These are phyloP conservation scores for Cladophialophora immunda DNA, from an alignment of 2,329 filamentous ascomycete species.

Conservation along the genomic window DNA sequence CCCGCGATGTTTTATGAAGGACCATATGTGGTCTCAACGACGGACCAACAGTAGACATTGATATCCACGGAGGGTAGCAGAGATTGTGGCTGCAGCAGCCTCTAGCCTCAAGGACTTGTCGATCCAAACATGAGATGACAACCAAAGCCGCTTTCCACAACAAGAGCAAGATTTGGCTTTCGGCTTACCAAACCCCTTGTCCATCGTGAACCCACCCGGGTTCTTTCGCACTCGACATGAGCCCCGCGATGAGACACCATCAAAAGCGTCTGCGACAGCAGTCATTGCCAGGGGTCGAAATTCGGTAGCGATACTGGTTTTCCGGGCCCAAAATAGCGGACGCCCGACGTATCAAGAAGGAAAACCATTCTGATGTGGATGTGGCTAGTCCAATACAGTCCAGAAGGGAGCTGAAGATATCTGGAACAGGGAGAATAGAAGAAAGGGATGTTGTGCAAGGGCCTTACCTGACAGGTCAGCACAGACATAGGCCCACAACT, in stretches of 20 bases:
- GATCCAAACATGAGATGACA: neutral
- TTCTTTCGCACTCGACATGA: neutral
- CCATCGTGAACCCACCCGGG: neutral
- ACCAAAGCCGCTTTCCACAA: neutral
- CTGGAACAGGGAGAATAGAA: constrained; percentile 3
- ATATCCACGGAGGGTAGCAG: neutral
- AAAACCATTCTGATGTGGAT: neutral
- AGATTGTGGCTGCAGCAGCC: constrained; percentile 1
- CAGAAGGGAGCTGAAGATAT: neutral
- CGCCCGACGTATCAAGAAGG: neutral
- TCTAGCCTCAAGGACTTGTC: neutral
- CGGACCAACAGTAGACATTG: neutral
- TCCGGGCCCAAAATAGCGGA: neutral
- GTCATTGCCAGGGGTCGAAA: neutral
- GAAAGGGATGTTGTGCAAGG: constrained; percentile 8
- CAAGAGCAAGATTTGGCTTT: neutral
- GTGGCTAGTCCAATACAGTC: neutral
- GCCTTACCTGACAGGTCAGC: constrained; percentile 1
- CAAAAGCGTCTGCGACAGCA: neutral
- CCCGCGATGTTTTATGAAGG: neutral
- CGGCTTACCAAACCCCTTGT: neutral
- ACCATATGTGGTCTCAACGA: neutral
- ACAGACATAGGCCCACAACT: neutral
- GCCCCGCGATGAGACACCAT: neutral
- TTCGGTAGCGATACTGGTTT: neutral